Evolutionary conservation across 345 rosid species (phyloP), one percentile per base, ranked within the genome.

Genomic region (Mangifera indica): DNA sequence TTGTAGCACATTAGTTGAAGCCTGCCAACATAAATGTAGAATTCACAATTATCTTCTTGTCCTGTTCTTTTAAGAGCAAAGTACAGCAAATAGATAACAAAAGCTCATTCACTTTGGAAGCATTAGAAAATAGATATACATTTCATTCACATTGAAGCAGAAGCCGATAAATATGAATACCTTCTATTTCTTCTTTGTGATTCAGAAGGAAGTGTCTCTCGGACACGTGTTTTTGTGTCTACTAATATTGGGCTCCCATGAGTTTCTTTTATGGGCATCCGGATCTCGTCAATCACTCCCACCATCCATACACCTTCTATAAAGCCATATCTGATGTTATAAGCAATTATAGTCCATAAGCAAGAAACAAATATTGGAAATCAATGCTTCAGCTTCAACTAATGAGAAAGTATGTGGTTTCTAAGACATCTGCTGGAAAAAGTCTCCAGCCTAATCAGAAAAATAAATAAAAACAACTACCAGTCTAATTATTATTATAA

Each of bases 1-100:
- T 91, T 93, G 86, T 93, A 93, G 73, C 90, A 86, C 98, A 91
- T 91, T 48, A 93, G 74, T 49, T 93, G 97, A 69, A 93, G 76
- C 82, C 98, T 93, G 82, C 51, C 42, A 79, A 62, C 44, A 48
- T n/a, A 15, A n/a, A 67, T 42, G 45, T 54, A 26, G n/a, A 53
- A 20, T 32, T 26, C 71, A 72, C 69, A 14, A 24, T 60, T 53
- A 44, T 75, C 20, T 25, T 13, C 51, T 56, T 58, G 14, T 24
- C 29, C 42, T 53, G 13, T 59, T 37, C 57, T 29, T 34, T 55
- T 63, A 17, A 0, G 32, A 54, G 45, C 73, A 44, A 17, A 67
- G 26, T 7, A 68, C 10, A 18, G 29, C 34, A 56, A 63, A 55
- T 67, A 56, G 24, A 61, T 25, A 15, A 49, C 25, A 48, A 37